Evolutionary conservation across 1,284 basidiomycete species (phyloP).

Genomic region (Ceratobasidium sp.): DNA sequence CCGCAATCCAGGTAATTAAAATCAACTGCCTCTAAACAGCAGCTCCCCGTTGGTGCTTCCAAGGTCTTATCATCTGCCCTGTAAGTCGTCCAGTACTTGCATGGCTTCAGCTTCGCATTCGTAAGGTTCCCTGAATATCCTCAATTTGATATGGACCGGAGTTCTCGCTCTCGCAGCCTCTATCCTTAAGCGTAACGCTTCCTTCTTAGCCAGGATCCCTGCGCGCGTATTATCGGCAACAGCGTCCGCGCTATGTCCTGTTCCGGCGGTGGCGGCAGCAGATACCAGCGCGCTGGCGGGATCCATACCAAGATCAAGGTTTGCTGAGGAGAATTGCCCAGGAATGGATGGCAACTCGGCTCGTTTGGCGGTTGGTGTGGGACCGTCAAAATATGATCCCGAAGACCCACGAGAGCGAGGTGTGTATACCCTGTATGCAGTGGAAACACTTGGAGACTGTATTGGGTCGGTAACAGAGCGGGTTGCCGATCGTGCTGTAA

Average conservation of each 20-base stretch:
- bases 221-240: conserved; percentile 21
- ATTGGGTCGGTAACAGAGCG: conserved; percentile 19
- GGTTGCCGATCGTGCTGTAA: not conserved
- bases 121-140: conserved; percentile 67
- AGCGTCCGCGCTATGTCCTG: conserved; percentile 28
- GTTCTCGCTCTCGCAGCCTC: conserved; percentile 64
- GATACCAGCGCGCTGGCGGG: conserved; percentile 32
- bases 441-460: not conserved
- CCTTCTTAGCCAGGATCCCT: conserved; percentile 45
- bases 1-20: too few species aligned
- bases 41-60: too few species aligned
- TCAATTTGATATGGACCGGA: conserved; percentile 62
- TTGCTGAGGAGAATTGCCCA: not conserved
- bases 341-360: conserved; percentile 5
- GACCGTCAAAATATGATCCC: conserved; percentile 24
- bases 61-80: too few species aligned
- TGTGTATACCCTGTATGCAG: conserved; percentile 25
- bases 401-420: conserved; percentile 21
- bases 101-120: conserved; percentile 65
- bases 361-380: conserved; percentile 15
- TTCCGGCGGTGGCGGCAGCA: conserved; percentile 31
- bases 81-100: conserved; percentile 19
- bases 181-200: conserved; percentile 66
- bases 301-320: not conserved
- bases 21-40: too few species aligned